These are phyloP conservation scores for Colletotrichum tabaci DNA, from an alignment of 2,329 filamentous ascomycete genomes.

Conservation along the genomic window DNA sequence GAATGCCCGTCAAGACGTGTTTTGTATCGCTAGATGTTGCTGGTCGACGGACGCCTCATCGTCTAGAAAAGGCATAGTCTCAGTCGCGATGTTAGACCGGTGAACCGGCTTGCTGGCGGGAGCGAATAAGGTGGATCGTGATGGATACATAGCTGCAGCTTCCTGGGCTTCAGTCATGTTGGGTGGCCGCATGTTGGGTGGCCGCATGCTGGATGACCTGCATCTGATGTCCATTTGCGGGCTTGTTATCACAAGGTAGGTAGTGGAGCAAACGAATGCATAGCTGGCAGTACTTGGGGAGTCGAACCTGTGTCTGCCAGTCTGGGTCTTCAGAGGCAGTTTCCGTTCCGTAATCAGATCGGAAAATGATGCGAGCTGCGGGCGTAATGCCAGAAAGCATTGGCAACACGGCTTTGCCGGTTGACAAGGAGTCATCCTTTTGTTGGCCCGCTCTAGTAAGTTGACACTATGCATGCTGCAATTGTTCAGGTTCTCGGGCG, in stretches of 20 bases:
- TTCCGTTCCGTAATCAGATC: not conserved
- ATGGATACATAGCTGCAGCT: not conserved
- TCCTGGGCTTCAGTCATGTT: not conserved
- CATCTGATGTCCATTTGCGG: not conserved
- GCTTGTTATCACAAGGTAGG: not conserved
- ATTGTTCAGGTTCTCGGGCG: not conserved
- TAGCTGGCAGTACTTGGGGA: not conserved
- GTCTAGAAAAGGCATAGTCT: not conserved
- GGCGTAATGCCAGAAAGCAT: not conserved
- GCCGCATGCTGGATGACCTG: not conserved
- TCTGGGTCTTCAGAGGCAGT: not conserved
- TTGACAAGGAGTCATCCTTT: not conserved
- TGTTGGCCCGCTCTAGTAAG: not conserved
- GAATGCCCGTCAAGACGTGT: not conserved
- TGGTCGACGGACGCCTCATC: not conserved
- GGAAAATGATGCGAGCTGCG: not conserved
- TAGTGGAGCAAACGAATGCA: not conserved
- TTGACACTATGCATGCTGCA: not conserved
- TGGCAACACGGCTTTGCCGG: not conserved
- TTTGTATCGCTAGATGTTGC: not conserved
- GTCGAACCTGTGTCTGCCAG: not conserved
- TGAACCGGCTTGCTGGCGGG: not conserved
- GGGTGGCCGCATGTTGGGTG: slow-evolving; percentile 13
- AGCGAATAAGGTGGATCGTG: not conserved
- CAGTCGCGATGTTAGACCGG: not conserved